Conservation (phyloP, 1,284 basidiomycete genomes). For the Phellopilus nigrolimitatus region DNA sequence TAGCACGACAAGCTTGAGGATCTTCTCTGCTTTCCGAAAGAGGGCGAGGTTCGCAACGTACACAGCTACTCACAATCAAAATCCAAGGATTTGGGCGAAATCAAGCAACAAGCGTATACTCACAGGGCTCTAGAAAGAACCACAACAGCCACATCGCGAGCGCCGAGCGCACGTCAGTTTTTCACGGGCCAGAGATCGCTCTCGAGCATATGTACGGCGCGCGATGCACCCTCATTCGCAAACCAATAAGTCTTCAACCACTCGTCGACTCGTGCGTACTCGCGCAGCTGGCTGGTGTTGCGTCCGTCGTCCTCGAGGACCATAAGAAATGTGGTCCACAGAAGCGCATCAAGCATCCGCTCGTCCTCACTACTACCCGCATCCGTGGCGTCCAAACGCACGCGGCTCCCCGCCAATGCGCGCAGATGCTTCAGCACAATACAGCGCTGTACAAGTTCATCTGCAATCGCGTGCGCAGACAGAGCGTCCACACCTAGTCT, state of each 20-base stretch:
- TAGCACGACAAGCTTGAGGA: slow-evolving; percentile 57
- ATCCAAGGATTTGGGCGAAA: background rate
- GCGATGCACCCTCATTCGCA: slow-evolving; percentile 32
- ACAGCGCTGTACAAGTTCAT: slow-evolving; percentile 47
- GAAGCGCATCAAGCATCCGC: slow-evolving; percentile 30
- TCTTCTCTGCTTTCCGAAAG: slow-evolving; percentile 41
- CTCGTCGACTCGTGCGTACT: slow-evolving; percentile 33
- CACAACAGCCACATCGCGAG: slow-evolving; percentile 40
- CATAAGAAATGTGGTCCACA: slow-evolving; percentile 51
- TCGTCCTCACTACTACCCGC: slow-evolving; percentile 32
- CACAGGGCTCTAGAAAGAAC: slow-evolving; percentile 56
- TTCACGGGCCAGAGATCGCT: slow-evolving; percentile 30
- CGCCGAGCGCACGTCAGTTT: background rate
- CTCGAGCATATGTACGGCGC: slow-evolving; percentile 28
- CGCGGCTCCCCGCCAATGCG: slow-evolving; percentile 23
- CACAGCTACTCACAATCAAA: slow-evolving; percentile 36
- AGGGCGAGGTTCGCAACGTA: slow-evolving; percentile 37
- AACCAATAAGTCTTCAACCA: slow-evolving; percentile 39
- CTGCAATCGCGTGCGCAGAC: slow-evolving; percentile 28
- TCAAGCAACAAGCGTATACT: slow-evolving; percentile 27
- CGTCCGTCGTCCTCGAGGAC: slow-evolving; percentile 52
- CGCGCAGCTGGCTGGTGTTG: slow-evolving; percentile 41
- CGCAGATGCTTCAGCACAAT: slow-evolving; percentile 49
- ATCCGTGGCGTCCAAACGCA: slow-evolving; percentile 23
- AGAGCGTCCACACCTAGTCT: slow-evolving; percentile 26